Percentiles rank a stretch among this genome's conserved stretches.
Conservation (phyloP, 331 rosid species). For the Pyracantha coccinea region DNA sequence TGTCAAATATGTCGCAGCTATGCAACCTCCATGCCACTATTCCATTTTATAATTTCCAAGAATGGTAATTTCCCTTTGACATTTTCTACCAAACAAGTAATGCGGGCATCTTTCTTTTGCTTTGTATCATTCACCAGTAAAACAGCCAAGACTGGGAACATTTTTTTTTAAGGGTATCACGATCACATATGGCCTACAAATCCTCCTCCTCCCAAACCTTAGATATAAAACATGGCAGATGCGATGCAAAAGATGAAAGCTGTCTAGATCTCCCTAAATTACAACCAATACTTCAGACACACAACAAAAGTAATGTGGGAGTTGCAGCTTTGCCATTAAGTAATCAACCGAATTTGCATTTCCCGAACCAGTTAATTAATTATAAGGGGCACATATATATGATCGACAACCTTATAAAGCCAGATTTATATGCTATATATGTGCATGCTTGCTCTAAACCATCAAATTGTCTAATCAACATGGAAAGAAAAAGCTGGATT, state of each 20-base stretch:
- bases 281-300: neutral
- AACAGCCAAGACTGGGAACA: neutral
- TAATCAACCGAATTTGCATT: slow-evolving; percentile 14
- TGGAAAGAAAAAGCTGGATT: neutral
- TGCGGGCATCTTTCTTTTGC: neutral
- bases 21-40: slow-evolving; percentile 1
- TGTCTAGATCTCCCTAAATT: neutral
- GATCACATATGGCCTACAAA: slow-evolving; percentile 4
- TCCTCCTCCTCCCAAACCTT: neutral
- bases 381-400: neutral
- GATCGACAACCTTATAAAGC: neutral
- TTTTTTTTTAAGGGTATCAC: neutral
- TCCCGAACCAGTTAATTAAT: neutral
- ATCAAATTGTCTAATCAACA: neutral
- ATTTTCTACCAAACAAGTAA: neutral
- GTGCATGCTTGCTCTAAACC: neutral
- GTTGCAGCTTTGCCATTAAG: slow-evolving; percentile 29
- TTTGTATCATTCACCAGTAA: neutral
- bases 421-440: neutral
- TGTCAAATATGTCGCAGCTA: slow-evolving; percentile 16
- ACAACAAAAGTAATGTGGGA: neutral
- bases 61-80: neutral
- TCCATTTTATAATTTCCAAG: neutral
- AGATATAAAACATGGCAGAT: neutral
- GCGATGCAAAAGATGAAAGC: neutral